A percentile compares a stretch with the other conserved stretches of the same genome.
These are phyloP conservation scores for Rubia tinctorum DNA, from an alignment of 305 asterid genomes.

Conservation along the genomic window DNA sequence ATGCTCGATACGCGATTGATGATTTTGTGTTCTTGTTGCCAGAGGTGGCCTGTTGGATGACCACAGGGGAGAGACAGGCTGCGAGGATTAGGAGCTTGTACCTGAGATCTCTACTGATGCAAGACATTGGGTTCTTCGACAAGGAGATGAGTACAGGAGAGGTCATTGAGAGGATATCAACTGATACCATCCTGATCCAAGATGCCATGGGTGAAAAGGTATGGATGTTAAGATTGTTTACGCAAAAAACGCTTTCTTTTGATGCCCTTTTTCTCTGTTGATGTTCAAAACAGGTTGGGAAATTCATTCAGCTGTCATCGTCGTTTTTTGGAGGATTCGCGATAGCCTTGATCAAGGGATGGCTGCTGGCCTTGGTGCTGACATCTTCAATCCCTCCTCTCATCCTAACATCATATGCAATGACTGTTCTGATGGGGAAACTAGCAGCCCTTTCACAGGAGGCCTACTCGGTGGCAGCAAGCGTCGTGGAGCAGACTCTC, in stretches of 20 bases:
- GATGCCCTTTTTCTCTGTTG: neutral
- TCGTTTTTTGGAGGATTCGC: conserved; percentile 65
- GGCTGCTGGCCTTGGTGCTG: conserved; percentile 69
- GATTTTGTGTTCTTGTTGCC: conserved; percentile 11
- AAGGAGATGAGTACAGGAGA: conserved; percentile 31
- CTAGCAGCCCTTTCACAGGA: conserved; percentile 43
- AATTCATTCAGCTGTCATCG: conserved; percentile 49
- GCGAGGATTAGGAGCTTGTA: conserved; percentile 57
- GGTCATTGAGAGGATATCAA: conserved; percentile 28
- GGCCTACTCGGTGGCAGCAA: conserved; percentile 65
- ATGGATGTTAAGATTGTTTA: conserved; percentile 13
- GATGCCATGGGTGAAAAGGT: conserved; percentile 40
- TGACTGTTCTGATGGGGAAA: conserved; percentile 42
- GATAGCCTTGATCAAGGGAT: conserved; percentile 58
- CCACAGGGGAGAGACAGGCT: conserved; percentile 83
- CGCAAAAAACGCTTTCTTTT: neutral
- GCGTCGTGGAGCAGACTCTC: conserved; percentile 63
- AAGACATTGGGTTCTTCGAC: conserved; percentile 36
- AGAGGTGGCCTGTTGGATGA: conserved; percentile 91
- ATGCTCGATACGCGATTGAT: neutral
- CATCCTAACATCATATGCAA: conserved; percentile 44
- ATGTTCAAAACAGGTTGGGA: conserved; percentile 47
- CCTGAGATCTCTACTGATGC: conserved; percentile 54
- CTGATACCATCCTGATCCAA: conserved; percentile 29
- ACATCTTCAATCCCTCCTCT: conserved; percentile 59